Percentiles rank a stretch among this genome's conserved stretches.
Evolutionary conservation across 805 yeast genomes (phyloP).

Genomic region (Blastobotrys robertii): DNA sequence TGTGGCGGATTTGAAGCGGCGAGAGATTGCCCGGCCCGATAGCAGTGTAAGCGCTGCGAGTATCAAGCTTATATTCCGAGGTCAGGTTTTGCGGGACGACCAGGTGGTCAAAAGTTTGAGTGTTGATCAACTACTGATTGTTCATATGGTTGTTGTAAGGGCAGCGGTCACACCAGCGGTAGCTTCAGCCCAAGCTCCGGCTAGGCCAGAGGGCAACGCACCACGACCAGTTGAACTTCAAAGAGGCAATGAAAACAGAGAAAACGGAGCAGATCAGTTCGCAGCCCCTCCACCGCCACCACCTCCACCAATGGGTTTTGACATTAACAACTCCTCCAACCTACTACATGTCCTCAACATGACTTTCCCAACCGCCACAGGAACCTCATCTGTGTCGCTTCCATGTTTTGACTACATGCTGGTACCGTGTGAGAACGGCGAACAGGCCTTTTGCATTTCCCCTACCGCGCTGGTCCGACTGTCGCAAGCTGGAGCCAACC

Average conservation of each 20-base stretch:
- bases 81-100: not conserved
- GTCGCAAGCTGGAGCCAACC: not conserved
- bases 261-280: not conserved
- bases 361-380: slow-evolving; percentile 1
- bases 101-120: not conserved
- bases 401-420: slow-evolving; percentile 8
- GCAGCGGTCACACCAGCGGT: not conserved
- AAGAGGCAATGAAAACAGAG: no score
- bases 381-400: slow-evolving; percentile 2
- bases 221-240: no score
- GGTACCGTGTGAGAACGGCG: slow-evolving; percentile 1
- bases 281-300: not conserved
- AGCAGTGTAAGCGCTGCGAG: no score
- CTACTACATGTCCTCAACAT: slow-evolving; percentile 1
- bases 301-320: not conserved
- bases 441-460: slow-evolving; percentile 4
- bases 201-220: no score
- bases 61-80: no score
- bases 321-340: not conserved
- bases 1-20: not conserved
- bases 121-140: not conserved
- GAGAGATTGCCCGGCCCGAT: not conserved
- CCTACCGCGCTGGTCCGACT: slow-evolving; percentile 1
- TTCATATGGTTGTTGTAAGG: not conserved
- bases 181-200: not conserved